A percentile compares a stretch with the other conserved stretches of the same genome.
These are phyloP conservation scores for Paracoccidioides lutzii DNA, from an alignment of 2,329 filamentous ascomycete species.

Conservation along the genomic window DNA sequence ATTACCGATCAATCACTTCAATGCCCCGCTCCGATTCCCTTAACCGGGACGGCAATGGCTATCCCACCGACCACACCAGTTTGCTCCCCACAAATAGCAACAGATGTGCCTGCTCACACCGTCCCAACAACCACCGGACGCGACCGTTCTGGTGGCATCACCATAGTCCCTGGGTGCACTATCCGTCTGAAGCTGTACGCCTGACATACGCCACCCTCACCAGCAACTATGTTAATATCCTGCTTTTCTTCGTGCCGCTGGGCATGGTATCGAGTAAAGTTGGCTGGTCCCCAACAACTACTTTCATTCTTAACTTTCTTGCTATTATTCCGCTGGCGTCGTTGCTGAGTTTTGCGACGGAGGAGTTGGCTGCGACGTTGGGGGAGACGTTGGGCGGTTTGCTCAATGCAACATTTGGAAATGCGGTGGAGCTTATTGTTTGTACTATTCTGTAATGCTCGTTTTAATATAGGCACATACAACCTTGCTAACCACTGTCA, in stretches of 20 bases:
- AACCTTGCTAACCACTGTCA: not conserved
- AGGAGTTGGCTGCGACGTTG: constrained; percentile 48
- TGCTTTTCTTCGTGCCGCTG: constrained; percentile 52
- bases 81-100: constrained; percentile 1
- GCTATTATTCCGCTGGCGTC: constrained; percentile 51
- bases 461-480: not conserved
- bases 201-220: constrained; percentile 33
- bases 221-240: constrained; percentile 44
- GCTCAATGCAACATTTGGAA: constrained; percentile 55
- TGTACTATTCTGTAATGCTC: constrained; percentile 34
- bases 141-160: constrained; percentile 18
- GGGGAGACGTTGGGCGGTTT: constrained; percentile 50
- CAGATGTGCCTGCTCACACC: constrained; percentile 6
- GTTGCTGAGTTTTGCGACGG: constrained; percentile 51
- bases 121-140: not conserved
- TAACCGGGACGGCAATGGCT: constrained; percentile 3
- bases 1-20: constrained; percentile 1
- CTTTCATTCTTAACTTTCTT: constrained; percentile 52
- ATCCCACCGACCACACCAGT: constrained; percentile 7
- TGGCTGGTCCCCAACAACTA: constrained; percentile 42
- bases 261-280: constrained; percentile 52
- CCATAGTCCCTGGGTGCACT: constrained; percentile 25
- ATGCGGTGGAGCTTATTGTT: constrained; percentile 57
- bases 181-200: constrained; percentile 27
- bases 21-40: constrained; percentile 4